phyloP scores from a whole-genome alignment of 1,284 basidiomycete genomes.

The Caloboletus firmus region DNA sequence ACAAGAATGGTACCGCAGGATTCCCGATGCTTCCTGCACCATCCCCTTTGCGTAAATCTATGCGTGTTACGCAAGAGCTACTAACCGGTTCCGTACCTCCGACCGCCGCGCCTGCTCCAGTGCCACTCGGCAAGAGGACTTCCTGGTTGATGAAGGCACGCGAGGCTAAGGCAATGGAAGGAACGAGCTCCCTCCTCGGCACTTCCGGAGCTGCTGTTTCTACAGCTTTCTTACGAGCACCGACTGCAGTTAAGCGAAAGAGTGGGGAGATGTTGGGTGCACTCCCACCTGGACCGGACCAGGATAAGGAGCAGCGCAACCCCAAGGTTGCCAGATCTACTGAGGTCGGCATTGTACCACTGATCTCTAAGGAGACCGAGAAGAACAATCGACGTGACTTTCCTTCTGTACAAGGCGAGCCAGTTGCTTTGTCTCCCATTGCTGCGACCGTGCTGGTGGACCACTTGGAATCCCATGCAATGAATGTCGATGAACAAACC shows the following conservation, averaged over 20 bases:
- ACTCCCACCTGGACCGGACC: slow-evolving; percentile 13
- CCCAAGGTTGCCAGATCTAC: slow-evolving; percentile 50
- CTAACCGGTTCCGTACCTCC: slow-evolving; percentile 36
- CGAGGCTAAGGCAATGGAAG: slow-evolving; percentile 70
- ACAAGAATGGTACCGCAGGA: slow-evolving; percentile 38
- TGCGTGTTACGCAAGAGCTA: slow-evolving; percentile 49
- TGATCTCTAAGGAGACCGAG: slow-evolving; percentile 24
- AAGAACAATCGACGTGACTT: neutral
- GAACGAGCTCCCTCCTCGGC: slow-evolving; percentile 43
- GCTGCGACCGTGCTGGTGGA: neutral
- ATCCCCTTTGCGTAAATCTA: slow-evolving; percentile 66
- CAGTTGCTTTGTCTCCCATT: neutral
- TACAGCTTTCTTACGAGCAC: slow-evolving; percentile 8
- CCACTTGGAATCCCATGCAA: slow-evolving; percentile 9
- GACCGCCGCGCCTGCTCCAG: slow-evolving; percentile 44
- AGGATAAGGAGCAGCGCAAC: slow-evolving; percentile 44
- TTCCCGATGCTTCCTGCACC: slow-evolving; percentile 65
- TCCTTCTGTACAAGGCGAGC: slow-evolving; percentile 10
- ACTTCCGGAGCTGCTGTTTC: slow-evolving; percentile 16
- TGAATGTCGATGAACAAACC: slow-evolving; percentile 16
- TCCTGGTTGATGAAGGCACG: slow-evolving; percentile 78
- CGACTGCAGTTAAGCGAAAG: slow-evolving; percentile 57
- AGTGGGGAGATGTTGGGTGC: slow-evolving; percentile 54
- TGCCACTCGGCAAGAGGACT: slow-evolving; percentile 57
- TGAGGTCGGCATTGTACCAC: slow-evolving; percentile 38